Base-by-base conservation (phyloP, 2,329 filamentous ascomycete genomes). In the Zymoseptoria brevis region DNA sequence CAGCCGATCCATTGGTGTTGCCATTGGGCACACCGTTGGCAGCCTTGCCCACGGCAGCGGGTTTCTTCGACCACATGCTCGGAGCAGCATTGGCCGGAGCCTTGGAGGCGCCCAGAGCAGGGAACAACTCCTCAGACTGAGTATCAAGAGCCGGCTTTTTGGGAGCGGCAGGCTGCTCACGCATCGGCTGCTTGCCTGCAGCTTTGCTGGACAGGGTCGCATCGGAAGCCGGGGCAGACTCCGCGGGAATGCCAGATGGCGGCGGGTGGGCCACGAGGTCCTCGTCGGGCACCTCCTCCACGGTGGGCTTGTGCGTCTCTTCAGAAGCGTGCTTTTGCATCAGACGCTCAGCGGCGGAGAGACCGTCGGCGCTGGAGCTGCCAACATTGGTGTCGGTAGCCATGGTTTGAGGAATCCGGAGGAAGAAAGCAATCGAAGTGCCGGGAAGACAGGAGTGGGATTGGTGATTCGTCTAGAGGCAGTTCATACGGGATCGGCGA, bases 71-170 rank as follows among this genome's bases (percentile, higher is more conserved):
- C 91, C 93, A 96, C 66, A 89, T 85, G 52, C 87, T 85, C 53
- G 87, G 81, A 60, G 85, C 81, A 66, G 84, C 82, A 59, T 85
- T 80, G 63, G 82, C 75, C 19, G 76, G 75, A 35, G 85, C 79
- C 75, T 91, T 92, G 56, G 85, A 79, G 63, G 83, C 81, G 57
- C 92, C 93, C 53, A 99, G 83, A 67, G 92, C 87, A n/a, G 94
- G 94, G 81, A 99, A 99, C 60, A 89, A 80, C 75, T 97, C 92
- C 71, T 95, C 89, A 19, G 90, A 96, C 70, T 89, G 83, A 19
- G 90, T 92, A 74, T 97, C 90, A 62, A 96, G 78, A 56, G 80
- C 68, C 50, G 76, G 66, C 58, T 69, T 68, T 24, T 63, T 69
- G 54, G 71, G 72, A 1, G 57, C 58, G 49, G 56, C 61, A 21